Conservation (phyloP, 345 rosid species). For the Arabidopsis suecica region DNA sequence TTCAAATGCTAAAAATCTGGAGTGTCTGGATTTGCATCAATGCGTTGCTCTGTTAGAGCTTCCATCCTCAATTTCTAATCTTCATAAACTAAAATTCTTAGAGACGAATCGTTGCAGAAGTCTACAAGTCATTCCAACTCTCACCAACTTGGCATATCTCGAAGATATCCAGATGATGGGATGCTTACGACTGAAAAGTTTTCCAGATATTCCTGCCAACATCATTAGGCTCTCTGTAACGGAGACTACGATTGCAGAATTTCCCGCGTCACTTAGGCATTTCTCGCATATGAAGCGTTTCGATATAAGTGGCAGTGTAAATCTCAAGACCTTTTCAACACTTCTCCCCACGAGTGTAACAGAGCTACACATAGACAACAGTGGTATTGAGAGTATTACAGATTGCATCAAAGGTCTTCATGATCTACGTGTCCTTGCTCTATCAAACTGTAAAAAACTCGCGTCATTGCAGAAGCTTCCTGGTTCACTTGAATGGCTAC, state of each 20-base stretch:
- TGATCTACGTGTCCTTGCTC: not conserved
- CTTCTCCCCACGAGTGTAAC: not conserved
- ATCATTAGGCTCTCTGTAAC: rapidly evolving
- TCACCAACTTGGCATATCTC: not conserved
- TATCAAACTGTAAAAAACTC: not conserved
- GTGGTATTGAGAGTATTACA: not conserved
- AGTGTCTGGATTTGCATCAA: not conserved
- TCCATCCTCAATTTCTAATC: not conserved
- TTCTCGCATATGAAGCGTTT: not conserved
- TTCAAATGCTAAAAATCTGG: conserved; percentile 28
- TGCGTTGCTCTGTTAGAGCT: conserved; percentile 29
- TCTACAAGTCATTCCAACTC: not conserved
- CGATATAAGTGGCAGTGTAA: not conserved
- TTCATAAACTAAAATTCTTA: not conserved
- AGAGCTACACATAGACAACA: not conserved
- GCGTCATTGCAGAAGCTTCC: not conserved
- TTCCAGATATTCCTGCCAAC: not conserved
- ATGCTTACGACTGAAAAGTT: not conserved
- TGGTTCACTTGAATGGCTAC: not conserved
- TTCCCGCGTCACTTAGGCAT: not conserved
- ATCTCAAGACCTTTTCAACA: not conserved
- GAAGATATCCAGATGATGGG: not conserved
- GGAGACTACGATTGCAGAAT: not conserved
- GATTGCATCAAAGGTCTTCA: not conserved
- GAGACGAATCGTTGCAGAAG: rapidly evolving